Base-by-base conservation (phyloP, 495 filamentous ascomycete genomes). In the Penicillium waksmanii region DNA sequence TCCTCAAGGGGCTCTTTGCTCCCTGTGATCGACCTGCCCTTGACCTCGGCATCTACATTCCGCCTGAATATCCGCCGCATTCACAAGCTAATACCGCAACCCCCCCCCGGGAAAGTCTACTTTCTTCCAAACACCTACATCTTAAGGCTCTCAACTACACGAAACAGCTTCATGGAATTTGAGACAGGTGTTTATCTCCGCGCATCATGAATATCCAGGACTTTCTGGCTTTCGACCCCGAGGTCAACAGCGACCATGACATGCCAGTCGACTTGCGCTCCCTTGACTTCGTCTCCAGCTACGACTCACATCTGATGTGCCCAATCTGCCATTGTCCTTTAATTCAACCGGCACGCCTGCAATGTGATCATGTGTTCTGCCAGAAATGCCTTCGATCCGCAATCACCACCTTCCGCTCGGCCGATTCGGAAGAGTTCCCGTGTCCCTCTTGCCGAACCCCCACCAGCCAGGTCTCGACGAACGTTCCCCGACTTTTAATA, bases 311-410 rank as follows among this genome's bases (percentile, higher is more conserved):
- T 60, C 82, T 96, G 17, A 84, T 91, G 72, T 96, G 92, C 62
- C 84, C 91, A 9, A 92, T 96, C 55, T 96, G 92, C 69, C 89
- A 86, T 60, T 86, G 85, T 27, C 84, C 92, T 12, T 89, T 93
- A 53, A 75, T 91, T 36, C 73, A 84, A 15, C 90, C 92, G 0
- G 78, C 90, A n/a, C 86, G 84, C 43, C 83, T 92, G 19, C 71
- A 79, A 55, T 96, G 92, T 67, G 89, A 87, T 53, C 87, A 90
- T 70, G 80, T 85, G 33, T 96, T 96, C 76, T 96, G 92, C 71
- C 77, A 79, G 35, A 80, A 79, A 47, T 96, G 91, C 65, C 77
- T 95, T 58, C 75, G 81, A 56, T 80, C 84, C 51, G 82, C 87
- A 71, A 83, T 79, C 75, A 81, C 63, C 46, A 77, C 64, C 46